A percentile compares a stretch with the other conserved stretches of the same genome.
phyloP scores from a whole-genome alignment of 768 basidiomycete species.

The Russula sp. region DNA sequence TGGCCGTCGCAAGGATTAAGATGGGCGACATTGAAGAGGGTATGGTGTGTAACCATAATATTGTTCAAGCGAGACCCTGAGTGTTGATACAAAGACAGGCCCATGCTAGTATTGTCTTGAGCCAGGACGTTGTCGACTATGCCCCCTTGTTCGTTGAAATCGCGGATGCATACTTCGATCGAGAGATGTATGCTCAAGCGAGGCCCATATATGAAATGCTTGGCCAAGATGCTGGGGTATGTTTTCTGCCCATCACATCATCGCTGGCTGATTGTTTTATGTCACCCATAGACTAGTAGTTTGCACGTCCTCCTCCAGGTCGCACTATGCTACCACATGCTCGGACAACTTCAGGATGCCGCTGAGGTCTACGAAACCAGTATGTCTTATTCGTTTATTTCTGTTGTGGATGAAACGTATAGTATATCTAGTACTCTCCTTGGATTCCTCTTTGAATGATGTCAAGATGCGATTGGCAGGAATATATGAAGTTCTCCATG shows the following conservation, averaged over 20 bases:
- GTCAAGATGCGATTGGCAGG: constrained; percentile 89
- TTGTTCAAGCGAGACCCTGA: not conserved
- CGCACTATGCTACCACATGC: constrained; percentile 75
- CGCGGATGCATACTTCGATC: constrained; percentile 79
- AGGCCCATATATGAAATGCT: constrained; percentile 76
- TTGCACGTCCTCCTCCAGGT: constrained; percentile 71
- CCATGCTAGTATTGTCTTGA: constrained; percentile 70
- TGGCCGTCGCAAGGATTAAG: constrained; percentile 80
- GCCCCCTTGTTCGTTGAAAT: constrained; percentile 78
- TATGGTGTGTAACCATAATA: constrained; percentile 49
- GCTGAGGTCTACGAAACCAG: constrained; percentile 82
- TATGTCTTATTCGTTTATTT: constrained; percentile 37
- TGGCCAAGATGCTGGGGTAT: constrained; percentile 68
- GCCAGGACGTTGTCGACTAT: constrained; percentile 73
- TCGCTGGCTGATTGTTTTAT: not conserved
- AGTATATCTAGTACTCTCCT: constrained; percentile 55
- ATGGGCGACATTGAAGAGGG: constrained; percentile 79
- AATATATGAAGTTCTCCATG: constrained; percentile 79
- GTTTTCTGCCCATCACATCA: constrained; percentile 33
- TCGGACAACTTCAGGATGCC: constrained; percentile 72
- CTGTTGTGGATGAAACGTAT: not conserved
- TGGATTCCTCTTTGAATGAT: constrained; percentile 73
- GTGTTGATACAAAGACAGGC: constrained; percentile 44
- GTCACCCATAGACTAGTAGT: constrained; percentile 59
- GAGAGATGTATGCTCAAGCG: constrained; percentile 74